phyloP scores from a whole-genome alignment of 345 rosid species.

The Rubroshorea leprosula region DNA sequence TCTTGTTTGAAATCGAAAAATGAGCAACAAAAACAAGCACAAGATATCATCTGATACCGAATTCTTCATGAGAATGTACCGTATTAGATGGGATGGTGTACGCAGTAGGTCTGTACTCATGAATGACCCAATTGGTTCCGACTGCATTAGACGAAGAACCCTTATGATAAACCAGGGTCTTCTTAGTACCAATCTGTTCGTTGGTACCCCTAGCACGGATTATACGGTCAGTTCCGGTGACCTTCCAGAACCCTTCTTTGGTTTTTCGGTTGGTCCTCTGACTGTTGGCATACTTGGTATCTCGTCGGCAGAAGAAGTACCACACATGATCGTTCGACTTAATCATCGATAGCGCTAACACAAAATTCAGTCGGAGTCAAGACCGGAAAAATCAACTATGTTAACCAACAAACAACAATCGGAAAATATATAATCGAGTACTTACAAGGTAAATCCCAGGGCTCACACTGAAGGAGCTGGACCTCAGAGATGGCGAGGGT shows the following conservation, averaged over 20 bases:
- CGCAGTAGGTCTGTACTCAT: neutral
- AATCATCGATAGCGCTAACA: slow-evolving; percentile 13
- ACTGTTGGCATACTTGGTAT: slow-evolving; percentile 22
- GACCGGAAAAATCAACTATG: neutral
- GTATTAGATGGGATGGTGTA: neutral
- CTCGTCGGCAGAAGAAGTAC: slow-evolving; percentile 34
- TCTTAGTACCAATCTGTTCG: slow-evolving; percentile 31
- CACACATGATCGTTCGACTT: slow-evolving; percentile 23
- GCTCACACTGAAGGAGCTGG: slow-evolving; percentile 33
- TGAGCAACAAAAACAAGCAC: neutral
- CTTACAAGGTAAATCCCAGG: slow-evolving; percentile 43
- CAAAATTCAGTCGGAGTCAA: neutral
- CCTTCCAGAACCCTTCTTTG: slow-evolving; percentile 46
- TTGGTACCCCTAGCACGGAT: slow-evolving; percentile 12
- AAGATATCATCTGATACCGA: neutral
- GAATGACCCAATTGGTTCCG: slow-evolving; percentile 13
- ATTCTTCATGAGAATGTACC: slow-evolving; percentile 4
- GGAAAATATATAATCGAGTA: neutral
- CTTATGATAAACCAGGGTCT: slow-evolving; percentile 31
- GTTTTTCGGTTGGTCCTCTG: slow-evolving; percentile 23
- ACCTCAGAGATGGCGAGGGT: slow-evolving; percentile 26
- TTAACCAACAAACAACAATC: neutral
- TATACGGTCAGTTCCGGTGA: slow-evolving; percentile 27
- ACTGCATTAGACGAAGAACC: slow-evolving; percentile 11
- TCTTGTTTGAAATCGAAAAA: no score